phyloP scores from a whole-genome alignment of 768 basidiomycete genomes.

The Suillus ampliporus region DNA sequence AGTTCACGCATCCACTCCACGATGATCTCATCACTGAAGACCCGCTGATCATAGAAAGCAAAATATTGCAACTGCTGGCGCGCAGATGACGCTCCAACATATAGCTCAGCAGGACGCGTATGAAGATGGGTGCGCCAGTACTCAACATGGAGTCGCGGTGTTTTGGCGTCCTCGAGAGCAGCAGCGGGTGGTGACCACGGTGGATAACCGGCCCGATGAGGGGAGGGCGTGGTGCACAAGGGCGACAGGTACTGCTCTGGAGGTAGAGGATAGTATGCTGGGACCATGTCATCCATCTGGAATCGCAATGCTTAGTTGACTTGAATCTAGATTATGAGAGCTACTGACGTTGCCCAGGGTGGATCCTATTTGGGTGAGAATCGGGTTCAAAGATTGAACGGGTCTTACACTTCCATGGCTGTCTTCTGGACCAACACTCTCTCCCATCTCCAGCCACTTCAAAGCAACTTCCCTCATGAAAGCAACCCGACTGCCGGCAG shows the following conservation, averaged over 20 bases:
- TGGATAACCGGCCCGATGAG: slow-evolving; percentile 17
- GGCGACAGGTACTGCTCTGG: slow-evolving; percentile 20
- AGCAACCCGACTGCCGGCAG: slow-evolving; percentile 26
- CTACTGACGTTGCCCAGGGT: slow-evolving; percentile 45
- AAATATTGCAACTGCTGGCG: slow-evolving; percentile 38
- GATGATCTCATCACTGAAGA: slow-evolving; percentile 43
- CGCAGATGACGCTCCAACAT: slow-evolving; percentile 48
- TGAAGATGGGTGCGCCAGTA: slow-evolving; percentile 37
- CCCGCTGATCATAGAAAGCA: slow-evolving; percentile 48
- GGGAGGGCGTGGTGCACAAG: slow-evolving; percentile 25
- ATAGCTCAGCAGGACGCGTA: slow-evolving; percentile 51
- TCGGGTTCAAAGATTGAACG: slow-evolving; percentile 18
- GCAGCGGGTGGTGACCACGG: not conserved
- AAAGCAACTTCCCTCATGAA: slow-evolving; percentile 27
- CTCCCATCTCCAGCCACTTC: slow-evolving; percentile 25
- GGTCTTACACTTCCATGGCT: not conserved
- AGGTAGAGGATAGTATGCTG: slow-evolving; percentile 39
- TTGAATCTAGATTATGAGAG: not conserved
- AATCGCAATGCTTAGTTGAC: not conserved
- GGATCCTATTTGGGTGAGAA: slow-evolving; percentile 27
- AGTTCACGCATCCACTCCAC: slow-evolving; percentile 53
- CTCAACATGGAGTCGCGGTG: slow-evolving; percentile 15
- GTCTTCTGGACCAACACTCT: not conserved
- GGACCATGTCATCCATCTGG: slow-evolving; percentile 42
- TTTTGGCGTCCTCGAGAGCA: not conserved